phyloP scores from a whole-genome alignment of 202 grass and related monocot genomes.

The Schoenoplectus tabernaemontani region DNA sequence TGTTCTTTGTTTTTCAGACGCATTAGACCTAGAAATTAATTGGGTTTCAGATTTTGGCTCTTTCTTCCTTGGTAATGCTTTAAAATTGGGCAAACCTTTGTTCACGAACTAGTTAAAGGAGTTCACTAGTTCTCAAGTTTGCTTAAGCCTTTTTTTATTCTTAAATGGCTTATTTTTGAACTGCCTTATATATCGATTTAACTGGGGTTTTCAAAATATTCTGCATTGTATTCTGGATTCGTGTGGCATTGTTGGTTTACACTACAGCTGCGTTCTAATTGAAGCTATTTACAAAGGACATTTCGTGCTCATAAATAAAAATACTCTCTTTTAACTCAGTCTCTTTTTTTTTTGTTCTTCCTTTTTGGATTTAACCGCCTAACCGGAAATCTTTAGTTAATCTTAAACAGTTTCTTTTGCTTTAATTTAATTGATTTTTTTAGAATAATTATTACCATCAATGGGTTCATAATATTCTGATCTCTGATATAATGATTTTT shows the following conservation, averaged over 20 bases:
- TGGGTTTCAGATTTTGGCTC: neutral
- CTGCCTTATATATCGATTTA: neutral
- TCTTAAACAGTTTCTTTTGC: neutral
- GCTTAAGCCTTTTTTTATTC: neutral
- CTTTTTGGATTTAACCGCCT: neutral
- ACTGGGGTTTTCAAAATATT: neutral
- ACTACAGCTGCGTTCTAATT: neutral
- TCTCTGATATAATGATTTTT: conserved; percentile 6
- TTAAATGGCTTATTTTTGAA: neutral
- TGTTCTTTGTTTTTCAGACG: neutral
- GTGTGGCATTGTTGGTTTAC: neutral
- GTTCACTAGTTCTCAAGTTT: neutral
- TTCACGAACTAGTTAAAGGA: neutral
- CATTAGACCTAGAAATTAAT: neutral
- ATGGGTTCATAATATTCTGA: neutral
- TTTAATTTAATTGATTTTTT: neutral
- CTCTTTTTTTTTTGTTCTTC: neutral
- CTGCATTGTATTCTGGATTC: neutral
- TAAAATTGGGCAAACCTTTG: neutral
- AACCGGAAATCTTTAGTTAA: neutral
- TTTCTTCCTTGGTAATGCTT: conserved; percentile 4
- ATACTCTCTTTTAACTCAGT: neutral
- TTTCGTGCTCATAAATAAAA: neutral
- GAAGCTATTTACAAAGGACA: neutral
- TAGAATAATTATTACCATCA: neutral